A percentile compares a stretch with the other conserved stretches of the same genome.
Evolutionary conservation across 176 grass and related monocot species (phyloP).

Genomic region (Leersia perrieri): DNA sequence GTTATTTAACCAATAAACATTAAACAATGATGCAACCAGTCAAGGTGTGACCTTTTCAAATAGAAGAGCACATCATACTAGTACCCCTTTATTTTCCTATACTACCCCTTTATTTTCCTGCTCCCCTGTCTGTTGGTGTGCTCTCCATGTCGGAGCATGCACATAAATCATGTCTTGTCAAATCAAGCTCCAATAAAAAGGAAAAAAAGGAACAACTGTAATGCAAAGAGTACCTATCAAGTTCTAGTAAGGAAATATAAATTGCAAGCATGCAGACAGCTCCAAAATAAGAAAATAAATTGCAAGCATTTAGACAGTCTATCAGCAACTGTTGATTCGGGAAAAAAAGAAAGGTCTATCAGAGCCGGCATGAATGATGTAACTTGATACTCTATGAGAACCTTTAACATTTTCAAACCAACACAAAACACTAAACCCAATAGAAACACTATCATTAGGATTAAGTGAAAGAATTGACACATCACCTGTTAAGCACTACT

Average conservation of each 20-base stretch:
- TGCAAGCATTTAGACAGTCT: neutral
- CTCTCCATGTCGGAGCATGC: constrained; percentile 11
- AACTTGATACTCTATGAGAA: neutral
- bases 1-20: neutral
- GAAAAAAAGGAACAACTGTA: neutral
- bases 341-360: too few relatives aligned
- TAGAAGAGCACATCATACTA: constrained; percentile 27
- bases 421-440: neutral
- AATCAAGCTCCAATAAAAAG: constrained; percentile 9
- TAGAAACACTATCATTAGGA: neutral
- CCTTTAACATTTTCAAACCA: neutral
- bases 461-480: neutral
- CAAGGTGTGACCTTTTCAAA: constrained; percentile 18
- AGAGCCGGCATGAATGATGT: neutral
- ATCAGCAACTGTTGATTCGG: constrained; percentile 7
- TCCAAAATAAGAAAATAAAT: neutral
- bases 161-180: constrained; percentile 28
- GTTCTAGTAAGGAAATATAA: neutral
- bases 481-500: neutral
- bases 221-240: neutral
- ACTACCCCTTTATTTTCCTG: constrained; percentile 10
- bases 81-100: constrained; percentile 1
- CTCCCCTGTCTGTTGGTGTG: constrained; percentile 38
- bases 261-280: neutral
- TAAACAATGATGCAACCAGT: constrained; percentile 19